phyloP scores from a whole-genome alignment of 2,329 filamentous ascomycete genomes.

The Botrytis fragariae region DNA sequence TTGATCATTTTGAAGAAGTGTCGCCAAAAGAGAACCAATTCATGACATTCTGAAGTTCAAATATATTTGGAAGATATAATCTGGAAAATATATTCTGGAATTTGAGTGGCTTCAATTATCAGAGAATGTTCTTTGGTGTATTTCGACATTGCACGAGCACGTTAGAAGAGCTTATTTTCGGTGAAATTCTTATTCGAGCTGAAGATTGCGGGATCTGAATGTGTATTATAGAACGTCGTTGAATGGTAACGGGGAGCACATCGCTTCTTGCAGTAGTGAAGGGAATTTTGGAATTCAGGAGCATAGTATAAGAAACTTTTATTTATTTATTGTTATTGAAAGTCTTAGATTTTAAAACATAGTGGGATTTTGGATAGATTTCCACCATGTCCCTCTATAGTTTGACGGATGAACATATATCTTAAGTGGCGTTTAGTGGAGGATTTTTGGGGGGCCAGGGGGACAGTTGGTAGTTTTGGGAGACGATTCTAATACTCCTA shows the following conservation, averaged over 20 bases:
- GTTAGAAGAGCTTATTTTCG: not conserved
- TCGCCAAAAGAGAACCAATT: not conserved
- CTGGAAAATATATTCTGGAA: not conserved
- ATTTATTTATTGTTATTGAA: not conserved
- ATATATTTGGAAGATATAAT: not conserved
- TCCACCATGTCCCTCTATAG: not conserved
- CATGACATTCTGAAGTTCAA: not conserved
- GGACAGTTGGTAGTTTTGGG: not conserved
- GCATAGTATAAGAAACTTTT: not conserved
- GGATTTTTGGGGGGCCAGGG: no score
- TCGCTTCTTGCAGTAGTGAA: not conserved
- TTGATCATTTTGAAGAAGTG: not conserved
- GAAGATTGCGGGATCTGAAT: not conserved
- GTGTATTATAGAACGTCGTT: not conserved
- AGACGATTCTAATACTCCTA: not conserved
- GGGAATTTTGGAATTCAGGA: not conserved
- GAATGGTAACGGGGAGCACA: not conserved
- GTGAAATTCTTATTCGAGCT: not conserved
- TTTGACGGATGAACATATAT: not conserved
- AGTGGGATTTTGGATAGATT: not conserved
- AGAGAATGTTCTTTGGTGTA: not conserved
- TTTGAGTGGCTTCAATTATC: not conserved
- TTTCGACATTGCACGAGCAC: not conserved
- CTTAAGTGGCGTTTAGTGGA: not conserved
- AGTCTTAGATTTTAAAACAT: not conserved